A percentile compares a stretch with the other conserved stretches of the same genome.
These are phyloP conservation scores for Ganoderma resinaceum DNA, from an alignment of 1,284 basidiomycete genomes.

Conservation along the genomic window DNA sequence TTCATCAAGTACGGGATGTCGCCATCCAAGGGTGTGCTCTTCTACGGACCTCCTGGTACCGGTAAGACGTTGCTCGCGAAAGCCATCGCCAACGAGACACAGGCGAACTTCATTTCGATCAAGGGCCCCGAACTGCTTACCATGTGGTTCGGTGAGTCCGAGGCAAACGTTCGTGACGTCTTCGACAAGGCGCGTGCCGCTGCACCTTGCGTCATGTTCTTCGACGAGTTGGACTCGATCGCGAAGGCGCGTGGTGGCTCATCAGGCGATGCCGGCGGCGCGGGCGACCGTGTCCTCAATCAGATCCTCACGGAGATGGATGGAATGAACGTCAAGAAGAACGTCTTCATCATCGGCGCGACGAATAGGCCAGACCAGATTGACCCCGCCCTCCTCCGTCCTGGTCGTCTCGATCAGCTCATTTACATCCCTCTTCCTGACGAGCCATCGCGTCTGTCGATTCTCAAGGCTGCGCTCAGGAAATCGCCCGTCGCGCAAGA, in stretches of 20 bases:
- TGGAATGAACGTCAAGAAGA: conserved; percentile 99
- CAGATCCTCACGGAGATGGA: conserved; percentile 99
- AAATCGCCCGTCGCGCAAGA: conserved; percentile 91
- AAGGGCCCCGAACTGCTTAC: conserved; percentile 97
- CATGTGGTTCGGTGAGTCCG: conserved; percentile 99
- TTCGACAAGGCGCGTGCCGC: conserved; percentile 99
- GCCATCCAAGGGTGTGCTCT: conserved; percentile 97
- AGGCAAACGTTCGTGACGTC: conserved; percentile 98
- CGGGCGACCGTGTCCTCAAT: conserved; percentile 96
- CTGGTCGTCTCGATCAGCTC: conserved; percentile 96
- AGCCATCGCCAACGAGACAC: conserved; percentile 99
- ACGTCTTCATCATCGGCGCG: conserved; percentile 98
- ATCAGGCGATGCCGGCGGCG: conserved; percentile 91
- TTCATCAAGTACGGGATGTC: conserved; percentile 99
- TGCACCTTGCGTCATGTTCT: conserved; percentile 99
- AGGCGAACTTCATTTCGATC: conserved; percentile 98
- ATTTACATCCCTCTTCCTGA: conserved; percentile 96
- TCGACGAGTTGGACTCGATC: conserved; percentile 99
- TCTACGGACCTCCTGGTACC: conserved; percentile 97
- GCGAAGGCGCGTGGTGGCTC: conserved; percentile 93
- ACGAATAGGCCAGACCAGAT: conserved; percentile 99
- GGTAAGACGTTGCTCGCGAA: conserved; percentile 97
- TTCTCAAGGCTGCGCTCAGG: conserved; percentile 91
- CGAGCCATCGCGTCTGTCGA: conserved; percentile 90
- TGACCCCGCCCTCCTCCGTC: conserved; percentile 95